A percentile compares a stretch with the other conserved stretches of the same genome.
Conservation (phyloP, 768 basidiomycete genomes). For the Russula emetica region DNA sequence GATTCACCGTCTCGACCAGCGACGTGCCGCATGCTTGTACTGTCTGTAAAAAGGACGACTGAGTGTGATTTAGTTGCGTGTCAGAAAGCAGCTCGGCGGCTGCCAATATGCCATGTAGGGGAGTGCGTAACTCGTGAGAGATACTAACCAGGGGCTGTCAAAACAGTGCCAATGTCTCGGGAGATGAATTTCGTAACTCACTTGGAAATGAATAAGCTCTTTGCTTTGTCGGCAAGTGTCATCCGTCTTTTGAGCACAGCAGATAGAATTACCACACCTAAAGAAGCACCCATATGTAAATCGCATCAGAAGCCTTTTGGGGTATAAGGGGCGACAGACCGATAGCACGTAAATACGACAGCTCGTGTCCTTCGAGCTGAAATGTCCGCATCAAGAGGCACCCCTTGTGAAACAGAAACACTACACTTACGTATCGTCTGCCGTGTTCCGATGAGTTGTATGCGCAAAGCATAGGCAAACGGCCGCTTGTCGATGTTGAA, state of each 20-base stretch:
- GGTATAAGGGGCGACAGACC: conserved; percentile 39
- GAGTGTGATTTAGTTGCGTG: conserved; percentile 74
- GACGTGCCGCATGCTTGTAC: conserved; percentile 95
- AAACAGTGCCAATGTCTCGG: neutral
- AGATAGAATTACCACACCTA: conserved; percentile 87
- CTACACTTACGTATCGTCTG: conserved; percentile 67
- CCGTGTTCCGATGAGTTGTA: conserved; percentile 81
- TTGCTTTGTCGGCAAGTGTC: conserved; percentile 93
- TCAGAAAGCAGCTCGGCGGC: conserved; percentile 89
- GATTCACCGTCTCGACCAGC: conserved; percentile 93
- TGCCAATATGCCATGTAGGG: conserved; percentile 90
- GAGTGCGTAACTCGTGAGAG: conserved; percentile 87
- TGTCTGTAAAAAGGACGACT: conserved; percentile 84
- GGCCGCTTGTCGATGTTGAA: conserved; percentile 91
- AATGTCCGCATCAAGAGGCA: conserved; percentile 1
- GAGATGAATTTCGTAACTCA: conserved; percentile 34
- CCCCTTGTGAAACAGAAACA: neutral
- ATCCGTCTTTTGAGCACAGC: conserved; percentile 89
- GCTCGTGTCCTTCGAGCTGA: conserved; percentile 81
- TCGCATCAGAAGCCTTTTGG: neutral
- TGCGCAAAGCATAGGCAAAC: conserved; percentile 84
- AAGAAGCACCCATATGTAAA: conserved; percentile 8
- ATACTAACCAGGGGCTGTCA: conserved; percentile 48
- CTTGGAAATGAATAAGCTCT: conserved; percentile 91
- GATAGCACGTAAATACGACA: conserved; percentile 89